Conservation (phyloP, 2,329 filamentous ascomycete genomes). For the Alternaria gaisen region DNA sequence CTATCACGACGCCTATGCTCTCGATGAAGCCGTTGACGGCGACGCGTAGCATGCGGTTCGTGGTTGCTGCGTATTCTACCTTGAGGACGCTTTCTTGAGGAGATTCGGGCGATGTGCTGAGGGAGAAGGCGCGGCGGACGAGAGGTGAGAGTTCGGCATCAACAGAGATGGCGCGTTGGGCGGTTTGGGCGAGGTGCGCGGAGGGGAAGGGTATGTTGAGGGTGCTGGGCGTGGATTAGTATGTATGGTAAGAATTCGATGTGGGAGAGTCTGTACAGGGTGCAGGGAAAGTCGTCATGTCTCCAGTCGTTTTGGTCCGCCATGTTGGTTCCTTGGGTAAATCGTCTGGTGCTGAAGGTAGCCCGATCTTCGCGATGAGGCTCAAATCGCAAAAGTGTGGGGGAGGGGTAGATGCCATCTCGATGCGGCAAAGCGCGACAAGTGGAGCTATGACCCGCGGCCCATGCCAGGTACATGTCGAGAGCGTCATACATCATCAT, state of each 20-base stretch:
- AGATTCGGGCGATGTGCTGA: constrained; percentile 49
- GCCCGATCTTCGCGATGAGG: constrained; percentile 15
- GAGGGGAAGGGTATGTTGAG: constrained; percentile 85
- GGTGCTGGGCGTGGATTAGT: constrained; percentile 58
- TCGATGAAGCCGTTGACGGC: constrained; percentile 98
- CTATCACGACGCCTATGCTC: constrained; percentile 81
- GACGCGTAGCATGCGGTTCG: constrained; percentile 95
- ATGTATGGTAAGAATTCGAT: not conserved
- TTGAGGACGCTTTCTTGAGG: constrained; percentile 63
- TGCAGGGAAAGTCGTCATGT: constrained; percentile 49
- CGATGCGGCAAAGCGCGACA: constrained; percentile 8
- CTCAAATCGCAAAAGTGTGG: constrained; percentile 29
- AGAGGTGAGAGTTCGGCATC: constrained; percentile 89
- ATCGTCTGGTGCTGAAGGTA: not conserved
- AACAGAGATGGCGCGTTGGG: constrained; percentile 78
- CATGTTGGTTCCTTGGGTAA: constrained; percentile 17
- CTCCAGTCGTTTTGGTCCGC: constrained; percentile 23
- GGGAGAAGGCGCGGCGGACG: constrained; percentile 75
- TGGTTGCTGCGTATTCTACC: constrained; percentile 84
- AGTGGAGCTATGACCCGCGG: constrained; percentile 23
- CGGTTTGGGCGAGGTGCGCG: constrained; percentile 77
- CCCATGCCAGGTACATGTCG: constrained; percentile 13
- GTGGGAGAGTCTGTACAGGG: constrained; percentile 40
- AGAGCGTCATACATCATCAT: constrained; percentile 34
- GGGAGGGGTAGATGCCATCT: constrained; percentile 17